Evolutionary conservation across 2,329 filamentous ascomycete species (phyloP).

Genomic region (Thermothelomyces thermophilus): DNA sequence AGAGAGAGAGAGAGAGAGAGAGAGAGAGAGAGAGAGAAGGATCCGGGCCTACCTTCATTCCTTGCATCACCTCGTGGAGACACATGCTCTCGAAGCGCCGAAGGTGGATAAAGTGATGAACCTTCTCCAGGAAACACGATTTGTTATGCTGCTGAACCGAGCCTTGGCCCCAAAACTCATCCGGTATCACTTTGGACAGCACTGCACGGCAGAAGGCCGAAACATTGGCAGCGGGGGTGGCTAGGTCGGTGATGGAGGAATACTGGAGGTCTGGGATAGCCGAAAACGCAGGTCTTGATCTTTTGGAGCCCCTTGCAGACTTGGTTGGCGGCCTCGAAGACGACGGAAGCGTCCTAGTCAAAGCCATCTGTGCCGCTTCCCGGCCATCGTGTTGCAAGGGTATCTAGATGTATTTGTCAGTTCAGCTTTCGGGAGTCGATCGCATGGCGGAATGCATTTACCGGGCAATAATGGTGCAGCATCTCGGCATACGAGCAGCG

Average conservation of each 20-base stretch:
- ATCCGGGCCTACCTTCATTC: constrained; percentile 55
- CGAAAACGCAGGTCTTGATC: constrained; percentile 18
- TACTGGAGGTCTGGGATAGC: constrained; percentile 35
- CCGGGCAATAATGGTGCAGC: constrained; percentile 75
- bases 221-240: constrained; percentile 61
- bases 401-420: constrained; percentile 1
- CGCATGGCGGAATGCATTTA: constrained; percentile 24
- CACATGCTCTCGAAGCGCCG: constrained; percentile 75
- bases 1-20: too few species aligned
- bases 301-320: constrained; percentile 11
- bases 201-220: constrained; percentile 83
- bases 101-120: constrained; percentile 73
- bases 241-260: constrained; percentile 55
- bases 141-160: constrained; percentile 53
- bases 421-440: neutral
- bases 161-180: constrained; percentile 64
- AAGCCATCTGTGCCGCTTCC: neutral
- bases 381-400: constrained; percentile 2
- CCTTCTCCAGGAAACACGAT: constrained; percentile 51
- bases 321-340: constrained; percentile 4
- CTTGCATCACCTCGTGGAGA: constrained; percentile 70
- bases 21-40: too few species aligned
- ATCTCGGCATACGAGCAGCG: constrained; percentile 76
- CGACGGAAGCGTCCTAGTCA: neutral
- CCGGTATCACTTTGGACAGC: constrained; percentile 65